Base-by-base conservation (phyloP, 2,329 filamentous ascomycete genomes). In the Colletotrichum paranaense region DNA sequence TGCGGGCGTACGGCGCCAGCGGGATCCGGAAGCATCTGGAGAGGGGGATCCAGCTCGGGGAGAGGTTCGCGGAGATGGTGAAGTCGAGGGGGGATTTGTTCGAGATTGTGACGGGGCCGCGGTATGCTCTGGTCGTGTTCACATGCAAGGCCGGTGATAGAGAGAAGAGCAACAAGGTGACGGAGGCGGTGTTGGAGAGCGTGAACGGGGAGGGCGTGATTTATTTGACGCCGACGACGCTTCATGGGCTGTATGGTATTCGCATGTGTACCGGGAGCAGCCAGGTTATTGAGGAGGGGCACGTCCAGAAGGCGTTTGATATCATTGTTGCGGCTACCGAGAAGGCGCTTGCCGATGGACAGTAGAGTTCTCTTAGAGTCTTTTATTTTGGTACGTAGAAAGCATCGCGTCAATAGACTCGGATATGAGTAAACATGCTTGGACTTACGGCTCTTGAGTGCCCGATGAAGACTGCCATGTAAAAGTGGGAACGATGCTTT, bases 101-200 rank as follows among this genome's bases (percentile, higher is more conserved):
- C 76, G 88, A 90, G 76, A 88, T 98, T 22, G 85, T 97, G 24
- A 92, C 94, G 0, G 89, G 89, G 4, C 94, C 96, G 0, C 87
- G 87, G 0, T 98, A 97, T 78, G 94, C 91, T 1, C 87, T 98
- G 64, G 93, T 94, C 0, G 94, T 95, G 1, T 91, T 98, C 76
- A 89, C 91, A 2, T 84, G 95, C 19, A 35, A 62, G 49, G 64
- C 65, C 38, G 72, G 76, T 62, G 72, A 71, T 67, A 80, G 86
- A 30, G 88, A 90, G 68, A 86, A 88, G 72, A 87, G 89, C 14
- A 95, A 97, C 76, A 84, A 83, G 24, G 79, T 93, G 12, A 97
- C 95, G 0, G 93, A 93, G 82, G 87, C 88, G 68, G 89, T 97
- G 14, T 96, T 94, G 78, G 93, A 97, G 78, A 82, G 86, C 28